These are phyloP conservation scores for Hypoxylon sp. DNA, from an alignment of 2,329 filamentous ascomycete species.

Conservation along the genomic window DNA sequence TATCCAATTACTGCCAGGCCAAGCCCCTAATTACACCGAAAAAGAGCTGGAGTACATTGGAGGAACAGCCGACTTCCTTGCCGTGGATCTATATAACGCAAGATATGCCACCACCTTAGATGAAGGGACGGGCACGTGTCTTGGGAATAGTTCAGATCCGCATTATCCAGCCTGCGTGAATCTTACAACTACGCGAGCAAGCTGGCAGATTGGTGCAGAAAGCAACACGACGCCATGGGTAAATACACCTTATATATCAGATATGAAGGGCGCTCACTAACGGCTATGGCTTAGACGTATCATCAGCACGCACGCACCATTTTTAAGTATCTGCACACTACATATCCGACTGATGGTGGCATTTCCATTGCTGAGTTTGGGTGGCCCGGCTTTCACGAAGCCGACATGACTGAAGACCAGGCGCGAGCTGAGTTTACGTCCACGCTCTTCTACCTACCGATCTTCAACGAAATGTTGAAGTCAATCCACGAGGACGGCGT, in stretches of 20 bases:
- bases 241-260: not conserved
- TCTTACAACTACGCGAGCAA: not conserved
- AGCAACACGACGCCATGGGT: constrained; percentile 52
- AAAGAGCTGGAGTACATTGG: constrained; percentile 65
- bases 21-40: constrained; percentile 61
- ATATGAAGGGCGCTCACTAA: not conserved
- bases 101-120: constrained; percentile 66
- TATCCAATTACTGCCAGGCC: constrained; percentile 61
- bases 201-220: constrained; percentile 54
- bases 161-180: constrained; percentile 67
- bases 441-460: constrained; percentile 69
- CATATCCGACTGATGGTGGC: constrained; percentile 64
- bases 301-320: constrained; percentile 13
- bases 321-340: constrained; percentile 72
- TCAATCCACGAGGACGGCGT: constrained; percentile 71
- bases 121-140: constrained; percentile 63
- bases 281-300: not conserved
- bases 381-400: constrained; percentile 67
- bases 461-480: constrained; percentile 68
- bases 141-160: constrained; percentile 60
- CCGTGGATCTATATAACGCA: constrained; percentile 71
- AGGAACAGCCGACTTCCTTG: constrained; percentile 69
- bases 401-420: constrained; percentile 60
- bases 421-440: constrained; percentile 69
- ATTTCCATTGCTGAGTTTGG: constrained; percentile 70